Base-by-base conservation (phyloP, 352 stramenopile genomes). In the Phytophthora pseudosyringae region DNA sequence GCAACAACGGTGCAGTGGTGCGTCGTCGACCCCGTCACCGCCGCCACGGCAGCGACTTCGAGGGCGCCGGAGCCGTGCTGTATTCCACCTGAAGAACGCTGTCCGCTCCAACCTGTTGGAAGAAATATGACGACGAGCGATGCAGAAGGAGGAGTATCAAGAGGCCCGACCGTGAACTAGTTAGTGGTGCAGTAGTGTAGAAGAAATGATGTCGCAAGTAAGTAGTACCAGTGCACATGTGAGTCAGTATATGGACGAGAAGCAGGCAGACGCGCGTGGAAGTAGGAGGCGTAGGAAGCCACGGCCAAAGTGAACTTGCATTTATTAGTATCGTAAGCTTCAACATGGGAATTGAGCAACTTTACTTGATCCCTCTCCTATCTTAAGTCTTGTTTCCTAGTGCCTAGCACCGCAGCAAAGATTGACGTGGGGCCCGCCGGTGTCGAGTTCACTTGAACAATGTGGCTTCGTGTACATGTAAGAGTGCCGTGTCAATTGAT, bases 271-370 rank as follows among this genome's bases (percentile, higher is more conserved):
- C 50, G 28, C 46, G 41, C 51, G 46, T 49, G 53, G 21, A 49
- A 5, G 3, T 31, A 49, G 43, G n/a, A 32, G 32, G 35, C 49
- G 36, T 6, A 56, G 16, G 26, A 47, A 51, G 21, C 26, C 51
- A 49, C 38, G 11, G 32, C 36, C 35, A 7, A 29, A 58, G 67
- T 71, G 61, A 45, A 53, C 54, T 60, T 75, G 55, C 49, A 65
- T 73, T 21, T 21, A 57, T 47, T 41, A 58, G 46, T 69, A 61
- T 67, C 69, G 41, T 39, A 63, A 61, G 58, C 56, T 73, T 73
- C 67, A 72, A 73, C 63, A 72, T 64, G 18, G 68, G 58, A 52
- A 72, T 73, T 72, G 46, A 66, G 45, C 45, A 52, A 35, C 54
- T 61, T 67, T 21, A 35, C 13, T 28, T 11, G 31, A 2, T 26